A percentile compares a stretch with the other conserved stretches of the same genome.
phyloP scores from a whole-genome alignment of 1,139 yeast species.

The Protomyces inouyei region DNA sequence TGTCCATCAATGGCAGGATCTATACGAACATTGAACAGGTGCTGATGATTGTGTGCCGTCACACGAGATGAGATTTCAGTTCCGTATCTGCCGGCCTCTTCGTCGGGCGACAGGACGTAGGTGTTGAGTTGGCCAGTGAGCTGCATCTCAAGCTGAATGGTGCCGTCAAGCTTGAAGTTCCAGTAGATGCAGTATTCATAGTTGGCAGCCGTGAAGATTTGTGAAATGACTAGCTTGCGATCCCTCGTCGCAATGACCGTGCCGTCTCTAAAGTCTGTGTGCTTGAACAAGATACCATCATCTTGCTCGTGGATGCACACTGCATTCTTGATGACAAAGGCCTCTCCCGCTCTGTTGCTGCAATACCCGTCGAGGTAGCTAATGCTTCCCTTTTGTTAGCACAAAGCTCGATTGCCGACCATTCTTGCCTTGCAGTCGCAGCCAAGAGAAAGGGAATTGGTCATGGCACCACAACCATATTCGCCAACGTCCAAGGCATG shows the following conservation, averaged over 20 bases:
- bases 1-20: conserved; percentile 81
- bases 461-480: conserved; percentile 81
- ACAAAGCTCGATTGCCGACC: neutral
- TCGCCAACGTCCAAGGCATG: conserved; percentile 85
- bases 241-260: conserved; percentile 73
- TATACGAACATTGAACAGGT: conserved; percentile 68
- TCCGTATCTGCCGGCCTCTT: conserved; percentile 69
- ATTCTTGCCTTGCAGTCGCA: conserved; percentile 77
- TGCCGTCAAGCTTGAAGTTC: conserved; percentile 78
- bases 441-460: conserved; percentile 70
- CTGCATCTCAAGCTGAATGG: conserved; percentile 70
- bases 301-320: conserved; percentile 83
- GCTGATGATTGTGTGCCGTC: conserved; percentile 82
- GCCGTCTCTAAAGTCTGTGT: conserved; percentile 77
- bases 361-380: conserved; percentile 75
- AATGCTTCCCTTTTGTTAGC: conserved; percentile 38
- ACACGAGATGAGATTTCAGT: conserved; percentile 74
- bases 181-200: conserved; percentile 80
- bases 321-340: conserved; percentile 67
- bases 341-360: conserved; percentile 60
- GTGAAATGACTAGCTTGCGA: conserved; percentile 65
- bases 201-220: conserved; percentile 79
- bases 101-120: conserved; percentile 57
- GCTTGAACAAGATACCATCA: conserved; percentile 71
- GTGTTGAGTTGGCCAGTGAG: conserved; percentile 79